Evolutionary conservation across 371 early-diverging fungal species (phyloP), one percentile per base, ranked within the genome.

Genomic region (Polyrhizophydium stewartii): DNA sequence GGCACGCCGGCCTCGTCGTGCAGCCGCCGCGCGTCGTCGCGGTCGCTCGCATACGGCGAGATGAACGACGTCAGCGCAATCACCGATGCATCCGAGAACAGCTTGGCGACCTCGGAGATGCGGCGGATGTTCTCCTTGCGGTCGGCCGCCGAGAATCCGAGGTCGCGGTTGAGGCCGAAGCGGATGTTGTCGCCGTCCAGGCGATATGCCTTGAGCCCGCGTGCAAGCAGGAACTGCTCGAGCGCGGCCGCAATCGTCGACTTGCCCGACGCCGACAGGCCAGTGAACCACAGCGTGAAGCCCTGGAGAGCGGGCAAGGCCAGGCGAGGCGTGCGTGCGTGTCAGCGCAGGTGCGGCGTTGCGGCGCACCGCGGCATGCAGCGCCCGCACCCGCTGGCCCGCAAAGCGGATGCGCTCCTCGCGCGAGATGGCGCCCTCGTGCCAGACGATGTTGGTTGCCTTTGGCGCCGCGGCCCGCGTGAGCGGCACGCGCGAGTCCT

Each of bases 181-280:
- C 96, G 89, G 58, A 96, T 88, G 73, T 96, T 96, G 78, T 96
- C 96, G 56, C 96, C 96, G 67, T 96, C 96, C 45, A 96, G 85
- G 24, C 94, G 88, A 71, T 96, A 96, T 22, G 89, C 85, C 35
- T 75, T 71, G 52, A 90, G 65, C 51, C 87, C 85, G 41, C 74
- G 70, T 61, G 89, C 87, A 28, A 95, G 79, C 41, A 95, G 73
- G 49, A 88, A 83, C 67, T 92, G 89, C 73, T 95, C 96, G 21
- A 95, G 82, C 22, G 92, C 94, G 53, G 88, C 84, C 47, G 94
- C 94, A 43, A 95, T 69, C 21, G 96, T 94, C 46, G 92, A 92
- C 69, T 95, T 95, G 35, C 96, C 96, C 2, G 91, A 90, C 3
- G 92, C 96, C 19, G 93, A 92, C n/a, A 95, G 82, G 37, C 96